Percentiles rank a stretch among this genome's conserved stretches.
These are phyloP conservation scores for Colletotrichum sansevieriae DNA, from an alignment of 2,329 filamentous ascomycete genomes.

Conservation along the genomic window DNA sequence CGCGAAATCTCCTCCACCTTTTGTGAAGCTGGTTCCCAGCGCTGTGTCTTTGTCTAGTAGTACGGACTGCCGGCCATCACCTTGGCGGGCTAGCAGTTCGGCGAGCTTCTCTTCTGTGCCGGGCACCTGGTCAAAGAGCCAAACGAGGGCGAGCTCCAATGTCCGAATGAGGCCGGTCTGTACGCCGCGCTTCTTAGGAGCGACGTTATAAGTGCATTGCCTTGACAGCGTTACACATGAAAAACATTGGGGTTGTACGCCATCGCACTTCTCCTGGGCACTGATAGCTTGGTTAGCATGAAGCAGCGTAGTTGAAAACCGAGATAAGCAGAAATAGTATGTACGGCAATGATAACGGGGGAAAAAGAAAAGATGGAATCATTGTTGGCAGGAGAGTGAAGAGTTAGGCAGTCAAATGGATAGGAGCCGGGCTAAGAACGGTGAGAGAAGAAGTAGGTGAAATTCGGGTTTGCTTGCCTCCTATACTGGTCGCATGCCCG, in stretches of 20 bases:
- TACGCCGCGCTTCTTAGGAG: slow-evolving; percentile 81
- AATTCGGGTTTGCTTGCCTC: slow-evolving; percentile 42
- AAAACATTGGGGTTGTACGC: slow-evolving; percentile 74
- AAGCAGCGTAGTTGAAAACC: neutral
- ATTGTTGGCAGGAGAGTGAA: neutral
- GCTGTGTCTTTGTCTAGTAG: slow-evolving; percentile 65
- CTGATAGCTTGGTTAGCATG: slow-evolving; percentile 43
- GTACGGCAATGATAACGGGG: too few relatives aligned
- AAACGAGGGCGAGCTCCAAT: slow-evolving; percentile 76
- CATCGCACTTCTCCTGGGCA: slow-evolving; percentile 80
- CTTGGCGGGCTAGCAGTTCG: slow-evolving; percentile 62
- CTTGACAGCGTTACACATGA: slow-evolving; percentile 75
- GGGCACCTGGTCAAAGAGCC: slow-evolving; percentile 73
- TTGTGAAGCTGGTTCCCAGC: slow-evolving; percentile 70
- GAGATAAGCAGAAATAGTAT: neutral
- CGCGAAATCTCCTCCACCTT: slow-evolving; percentile 72
- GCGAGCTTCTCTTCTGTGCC: slow-evolving; percentile 71
- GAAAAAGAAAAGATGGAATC: neutral
- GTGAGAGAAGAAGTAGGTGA: neutral
- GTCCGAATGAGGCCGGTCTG: slow-evolving; percentile 85
- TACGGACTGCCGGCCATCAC: slow-evolving; percentile 56
- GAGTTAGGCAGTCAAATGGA: neutral
- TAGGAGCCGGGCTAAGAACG: neutral
- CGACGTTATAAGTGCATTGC: slow-evolving; percentile 78
- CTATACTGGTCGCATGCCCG: slow-evolving; percentile 78